These are phyloP conservation scores for Globisporangium ultimum DNA, from an alignment of 352 stramenopile species.

Conservation along the genomic window DNA sequence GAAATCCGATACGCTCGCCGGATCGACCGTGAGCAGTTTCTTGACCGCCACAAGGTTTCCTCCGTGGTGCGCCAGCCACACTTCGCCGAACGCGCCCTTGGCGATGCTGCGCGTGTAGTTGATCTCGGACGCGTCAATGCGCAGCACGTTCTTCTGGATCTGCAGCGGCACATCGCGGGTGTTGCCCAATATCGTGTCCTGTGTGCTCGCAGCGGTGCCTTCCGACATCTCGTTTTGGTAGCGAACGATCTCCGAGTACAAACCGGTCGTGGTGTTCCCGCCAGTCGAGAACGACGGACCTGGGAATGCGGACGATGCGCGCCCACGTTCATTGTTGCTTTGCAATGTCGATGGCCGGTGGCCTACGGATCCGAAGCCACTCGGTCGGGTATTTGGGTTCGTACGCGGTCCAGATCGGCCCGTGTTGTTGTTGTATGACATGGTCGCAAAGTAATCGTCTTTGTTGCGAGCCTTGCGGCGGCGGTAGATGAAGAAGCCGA, in stretches of 20 bases:
- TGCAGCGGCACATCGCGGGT: slow-evolving; percentile 4
- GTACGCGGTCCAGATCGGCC: slow-evolving; percentile 16
- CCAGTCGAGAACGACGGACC: slow-evolving; percentile 15
- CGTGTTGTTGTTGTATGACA: slow-evolving; percentile 33
- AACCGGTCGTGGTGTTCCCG: slow-evolving; percentile 14
- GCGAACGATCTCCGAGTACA: slow-evolving; percentile 25
- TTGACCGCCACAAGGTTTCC: slow-evolving; percentile 78
- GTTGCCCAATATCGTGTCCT: slow-evolving; percentile 14
- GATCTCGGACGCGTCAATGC: slow-evolving; percentile 62
- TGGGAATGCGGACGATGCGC: slow-evolving; percentile 13
- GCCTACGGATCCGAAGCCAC: neutral
- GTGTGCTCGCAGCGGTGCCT: slow-evolving; percentile 2
- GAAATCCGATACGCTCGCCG: slow-evolving; percentile 58
- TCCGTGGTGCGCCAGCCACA: slow-evolving; percentile 71
- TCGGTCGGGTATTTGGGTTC: neutral
- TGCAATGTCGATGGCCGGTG: slow-evolving; percentile 7
- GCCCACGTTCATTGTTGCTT: slow-evolving; percentile 10
- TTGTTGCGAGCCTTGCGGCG: slow-evolving; percentile 30
- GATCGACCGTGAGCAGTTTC: slow-evolving; percentile 66
- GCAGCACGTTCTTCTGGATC: slow-evolving; percentile 47
- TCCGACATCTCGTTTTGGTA: slow-evolving; percentile 21
- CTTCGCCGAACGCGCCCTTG: slow-evolving; percentile 77
- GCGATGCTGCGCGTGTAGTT: slow-evolving; percentile 79
- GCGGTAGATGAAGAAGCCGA: slow-evolving; percentile 51
- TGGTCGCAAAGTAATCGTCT: slow-evolving; percentile 27